Base-by-base conservation (phyloP, 1,284 basidiomycete genomes). In the Flammula alnicola region DNA sequence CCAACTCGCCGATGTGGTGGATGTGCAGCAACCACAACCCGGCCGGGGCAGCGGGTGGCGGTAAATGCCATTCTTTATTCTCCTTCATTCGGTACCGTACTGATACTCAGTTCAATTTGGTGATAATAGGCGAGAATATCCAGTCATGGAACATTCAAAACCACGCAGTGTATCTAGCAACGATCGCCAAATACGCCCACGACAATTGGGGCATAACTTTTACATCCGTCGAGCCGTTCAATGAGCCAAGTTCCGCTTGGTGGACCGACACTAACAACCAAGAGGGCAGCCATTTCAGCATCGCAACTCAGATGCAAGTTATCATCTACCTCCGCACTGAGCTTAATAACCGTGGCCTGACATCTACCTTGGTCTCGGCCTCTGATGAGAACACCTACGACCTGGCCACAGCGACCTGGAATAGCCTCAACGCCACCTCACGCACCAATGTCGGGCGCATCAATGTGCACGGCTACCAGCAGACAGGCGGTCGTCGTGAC, bases 1-100 rank as follows among this genome's bases (percentile, higher is more conserved):
- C 54, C 16, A 55, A 55, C 20, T 55, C 54, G 5, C 54, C 54
- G 8, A 44, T 55, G 47, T 55, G 54, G 54, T 55, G 54, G 54
- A 55, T 55, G 54, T 55, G 54, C 44, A 37, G 20, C 26, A 52
- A 55, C 27, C 54, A 55, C 40, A 55, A 55, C 29, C 54, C 54
- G 8, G 47, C 54, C 22, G 54, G 54, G 4, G 54, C 50, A 4
- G 17, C 30, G 1, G 38, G 35, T 25, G 54, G 50, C 11, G 43
- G 51, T 53, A 9, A 31, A 43, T 26, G n/a, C 22, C n/a, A 11
- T 31, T 38, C 11, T 17, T 7, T 22, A 9, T 16, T 33, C 43
- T 10, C 12, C n/a, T 16, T 3, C 3, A 2, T 16, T n/a, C 17
- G 11, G 11, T n/a, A n/a, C n/a, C n/a, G n/a, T n/a, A 29, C 16